Conservation (phyloP, 768 basidiomycete genomes). For the Trametes meyenii region DNA sequence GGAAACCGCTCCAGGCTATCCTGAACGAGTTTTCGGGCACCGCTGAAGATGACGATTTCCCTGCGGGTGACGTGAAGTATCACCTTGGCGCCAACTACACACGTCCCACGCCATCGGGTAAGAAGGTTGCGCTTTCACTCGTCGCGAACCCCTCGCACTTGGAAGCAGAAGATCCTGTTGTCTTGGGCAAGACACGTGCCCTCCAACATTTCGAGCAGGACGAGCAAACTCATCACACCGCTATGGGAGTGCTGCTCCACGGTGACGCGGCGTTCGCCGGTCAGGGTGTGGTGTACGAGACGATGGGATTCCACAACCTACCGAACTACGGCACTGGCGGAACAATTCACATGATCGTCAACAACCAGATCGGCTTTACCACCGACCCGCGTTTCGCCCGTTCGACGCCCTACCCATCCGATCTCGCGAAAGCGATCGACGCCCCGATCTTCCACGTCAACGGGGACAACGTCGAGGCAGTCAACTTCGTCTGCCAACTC, state of each 20-base stretch:
- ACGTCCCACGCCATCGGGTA: slow-evolving; percentile 95
- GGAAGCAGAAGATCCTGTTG: slow-evolving; percentile 96
- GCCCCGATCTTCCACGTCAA: slow-evolving; percentile 99
- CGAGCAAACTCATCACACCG: slow-evolving; percentile 74
- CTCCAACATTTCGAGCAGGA: slow-evolving; percentile 95
- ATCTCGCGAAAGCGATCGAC: slow-evolving; percentile 98
- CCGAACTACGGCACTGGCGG: slow-evolving; percentile 97
- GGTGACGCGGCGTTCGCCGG: slow-evolving; percentile 99
- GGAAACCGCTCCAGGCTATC: slow-evolving; percentile 97
- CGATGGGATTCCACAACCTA: slow-evolving; percentile 96
- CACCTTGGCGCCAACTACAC: slow-evolving; percentile 99
- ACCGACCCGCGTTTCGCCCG: slow-evolving; percentile 97
- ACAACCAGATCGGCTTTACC: slow-evolving; percentile 99
- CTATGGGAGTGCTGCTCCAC: slow-evolving; percentile 95
- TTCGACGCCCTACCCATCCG: slow-evolving; percentile 96
- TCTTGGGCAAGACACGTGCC: slow-evolving; percentile 98
- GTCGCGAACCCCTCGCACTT: slow-evolving; percentile 99
- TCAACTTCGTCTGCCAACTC: slow-evolving; percentile 97
- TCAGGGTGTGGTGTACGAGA: slow-evolving; percentile 98
- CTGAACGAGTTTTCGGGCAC: slow-evolving; percentile 92
- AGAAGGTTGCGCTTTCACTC: slow-evolving; percentile 95
- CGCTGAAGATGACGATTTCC: slow-evolving; percentile 68
- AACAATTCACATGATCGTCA: slow-evolving; percentile 97
- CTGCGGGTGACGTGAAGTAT: slow-evolving; percentile 98
- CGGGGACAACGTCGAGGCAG: slow-evolving; percentile 97